Conservation (phyloP, 2,329 filamentous ascomycete genomes). For the Xenoacremonium recifei region DNA sequence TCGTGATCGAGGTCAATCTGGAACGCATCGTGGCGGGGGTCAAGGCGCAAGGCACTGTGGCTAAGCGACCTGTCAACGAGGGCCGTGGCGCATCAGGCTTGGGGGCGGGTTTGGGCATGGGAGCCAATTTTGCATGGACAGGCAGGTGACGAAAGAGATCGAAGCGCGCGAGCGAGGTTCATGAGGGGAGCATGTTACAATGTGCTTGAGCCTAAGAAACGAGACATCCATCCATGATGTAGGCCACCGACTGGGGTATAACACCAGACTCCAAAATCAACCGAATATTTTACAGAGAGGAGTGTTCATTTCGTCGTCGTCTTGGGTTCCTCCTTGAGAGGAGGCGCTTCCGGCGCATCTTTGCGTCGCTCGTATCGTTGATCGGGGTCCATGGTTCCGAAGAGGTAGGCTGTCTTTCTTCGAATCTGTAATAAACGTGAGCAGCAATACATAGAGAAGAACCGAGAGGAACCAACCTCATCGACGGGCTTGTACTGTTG, state of each 20-base stretch:
- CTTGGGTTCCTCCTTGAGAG: constrained; percentile 23
- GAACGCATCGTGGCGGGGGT: constrained; percentile 88
- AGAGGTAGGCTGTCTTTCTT: constrained; percentile 36
- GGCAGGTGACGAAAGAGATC: constrained; percentile 32
- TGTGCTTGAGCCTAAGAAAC: constrained; percentile 14
- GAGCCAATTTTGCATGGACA: constrained; percentile 57
- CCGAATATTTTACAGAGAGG: constrained; percentile 24
- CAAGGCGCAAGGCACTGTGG: constrained; percentile 70
- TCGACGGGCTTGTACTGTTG: constrained; percentile 41
- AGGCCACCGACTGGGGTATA: constrained; percentile 18
- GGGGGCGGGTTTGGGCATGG: constrained; percentile 53
- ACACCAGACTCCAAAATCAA: constrained; percentile 29
- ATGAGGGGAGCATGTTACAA: constrained; percentile 15
- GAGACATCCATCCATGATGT: constrained; percentile 24
- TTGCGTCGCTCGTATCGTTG: constrained; percentile 41
- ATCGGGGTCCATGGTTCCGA: constrained; percentile 40
- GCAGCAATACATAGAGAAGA: neutral
- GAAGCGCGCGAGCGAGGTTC: constrained; percentile 2
- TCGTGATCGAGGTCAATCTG: constrained; percentile 88
- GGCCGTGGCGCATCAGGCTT: constrained; percentile 44
- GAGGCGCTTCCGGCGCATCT: constrained; percentile 34
- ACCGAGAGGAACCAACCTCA: constrained; percentile 30
- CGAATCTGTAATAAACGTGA: constrained; percentile 30
- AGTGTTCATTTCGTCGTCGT: constrained; percentile 23
- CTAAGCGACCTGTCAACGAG: constrained; percentile 77